Base-by-base conservation (phyloP, 2,329 filamentous ascomycete genomes). In the Chrysoporthe cubensis region DNA sequence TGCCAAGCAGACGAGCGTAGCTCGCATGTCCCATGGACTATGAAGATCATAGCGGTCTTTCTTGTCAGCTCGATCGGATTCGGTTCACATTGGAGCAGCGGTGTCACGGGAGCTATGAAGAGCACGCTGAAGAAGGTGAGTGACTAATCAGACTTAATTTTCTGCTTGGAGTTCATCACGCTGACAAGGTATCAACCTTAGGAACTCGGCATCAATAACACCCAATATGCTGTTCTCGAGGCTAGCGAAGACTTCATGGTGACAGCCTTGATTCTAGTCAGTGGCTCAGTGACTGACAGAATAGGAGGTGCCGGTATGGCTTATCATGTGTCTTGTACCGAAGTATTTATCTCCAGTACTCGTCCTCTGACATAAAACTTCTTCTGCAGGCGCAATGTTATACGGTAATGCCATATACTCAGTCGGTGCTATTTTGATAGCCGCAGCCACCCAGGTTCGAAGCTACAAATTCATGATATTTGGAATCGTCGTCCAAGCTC, bases 191-290 rank as follows among this genome's bases (percentile, higher is more conserved):
- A n/a, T 37, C 21, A 13, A n/a, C 7, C 9, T 43, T 42, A 80
- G 78, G 72, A 88, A 79, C 78, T 89, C 54, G 70, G 84, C 59
- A 88, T 90, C 73, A 84, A 84, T 73, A 90, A 90, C 71, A 83
- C 83, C 0, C 82, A 89, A 71, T 90, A 84, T 71, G 82, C 87
- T 0, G 78, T 89, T 0, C 79, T 90, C 0, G 85, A 88, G 71
- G 84, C 87, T 0, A 89, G 86, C 56, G 84, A 88, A 70, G 83
- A 89, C 72, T 90, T 89, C 67, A 89, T 90, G 84, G 83, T 83
- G 16, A 87, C 85, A 0, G 78, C 82, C 0, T 74, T 89, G 2
- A 86, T 89, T 26, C 75, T 89, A 0, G 67, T 81, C 37, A 87
- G 81, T 32, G 87, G 87, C 1, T 70, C 87, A 1, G 73, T 89